Evolutionary conservation across 2,329 filamentous ascomycete genomes (phyloP), one percentile per base, ranked within the genome.

Genomic region (Beauveria scarabaeidicola): DNA sequence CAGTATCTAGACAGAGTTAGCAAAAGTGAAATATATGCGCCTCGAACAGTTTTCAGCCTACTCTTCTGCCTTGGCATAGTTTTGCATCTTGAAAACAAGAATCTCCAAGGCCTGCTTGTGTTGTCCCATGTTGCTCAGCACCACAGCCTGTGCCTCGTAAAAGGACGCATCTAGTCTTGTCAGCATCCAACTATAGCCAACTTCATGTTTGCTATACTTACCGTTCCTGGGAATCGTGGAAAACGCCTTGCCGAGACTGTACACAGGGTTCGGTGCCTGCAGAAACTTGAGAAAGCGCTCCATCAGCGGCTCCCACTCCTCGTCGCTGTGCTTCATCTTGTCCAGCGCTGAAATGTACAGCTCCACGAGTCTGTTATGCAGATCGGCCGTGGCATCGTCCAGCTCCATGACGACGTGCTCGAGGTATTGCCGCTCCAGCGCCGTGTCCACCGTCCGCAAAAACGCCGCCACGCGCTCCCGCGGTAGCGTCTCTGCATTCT

Each of bases 51-150:
- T 27, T 52, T 29, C 15, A 51, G 78, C 85, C 63, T 77, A 96
- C 87, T 96, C 91, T 81, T 99, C 94, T 36, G 94, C 94, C 73
- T 96, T 97, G 13, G 77, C 78, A 63, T 90, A 93, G 71, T 96
- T 88, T 65, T 89, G 78, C 72, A 99, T 83, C 72, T 93, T 94
- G 75, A 97, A 99, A 29, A 97, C 93, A 70, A 96, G 99, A 56
- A 99, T 96, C 70, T 94, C 89, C n/a, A 99, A 77, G 0, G 94
- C 94, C 73, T 97, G 91, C 69, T 91, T 92, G 75, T 99, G 92
- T 67, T 93, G 88, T 7, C 90, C 91, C 90, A 97, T 96, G 66
- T 94, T 95, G 73, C 90, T 91, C 43, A 97, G 83, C 21, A 97
- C 87, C 48, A 97, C 87, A 7, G 94, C 94, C 62, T 93, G 86